phyloP scores from a whole-genome alignment of 495 filamentous ascomycete species.

The Penicillium waksmanii region DNA sequence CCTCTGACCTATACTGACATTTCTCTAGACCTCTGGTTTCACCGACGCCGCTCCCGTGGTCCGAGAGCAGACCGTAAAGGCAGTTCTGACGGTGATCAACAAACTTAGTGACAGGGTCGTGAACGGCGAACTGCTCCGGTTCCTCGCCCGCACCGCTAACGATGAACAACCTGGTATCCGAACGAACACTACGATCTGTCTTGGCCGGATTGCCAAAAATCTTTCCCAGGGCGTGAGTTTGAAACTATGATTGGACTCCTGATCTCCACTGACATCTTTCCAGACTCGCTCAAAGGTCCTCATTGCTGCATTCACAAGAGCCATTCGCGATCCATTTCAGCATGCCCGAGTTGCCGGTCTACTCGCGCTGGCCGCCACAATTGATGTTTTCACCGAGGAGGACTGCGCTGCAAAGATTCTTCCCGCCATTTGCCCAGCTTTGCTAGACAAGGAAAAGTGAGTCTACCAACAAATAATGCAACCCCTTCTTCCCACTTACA shows the following conservation, averaged over 20 bases:
- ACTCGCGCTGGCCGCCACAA: slow-evolving; percentile 80
- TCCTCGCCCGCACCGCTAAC: slow-evolving; percentile 94
- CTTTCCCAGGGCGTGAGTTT: slow-evolving; percentile 67
- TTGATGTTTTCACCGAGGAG: slow-evolving; percentile 84
- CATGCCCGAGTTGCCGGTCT: slow-evolving; percentile 90
- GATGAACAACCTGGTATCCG: slow-evolving; percentile 97
- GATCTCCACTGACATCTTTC: slow-evolving; percentile 21
- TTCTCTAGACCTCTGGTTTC: slow-evolving; percentile 77
- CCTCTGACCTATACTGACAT: slow-evolving; percentile 17
- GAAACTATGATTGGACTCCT: not conserved
- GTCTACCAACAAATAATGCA: slow-evolving; percentile 9
- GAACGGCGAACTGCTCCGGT: slow-evolving; percentile 89
- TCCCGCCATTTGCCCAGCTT: slow-evolving; percentile 77
- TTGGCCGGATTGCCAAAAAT: slow-evolving; percentile 93
- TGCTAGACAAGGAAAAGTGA: slow-evolving; percentile 87
- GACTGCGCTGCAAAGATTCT: slow-evolving; percentile 85
- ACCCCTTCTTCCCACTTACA: not conserved
- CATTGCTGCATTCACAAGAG: slow-evolving; percentile 84
- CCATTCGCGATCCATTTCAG: slow-evolving; percentile 89
- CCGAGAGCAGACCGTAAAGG: slow-evolving; percentile 93
- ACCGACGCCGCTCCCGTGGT: slow-evolving; percentile 89
- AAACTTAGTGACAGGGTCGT: slow-evolving; percentile 92
- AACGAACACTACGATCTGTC: slow-evolving; percentile 96
- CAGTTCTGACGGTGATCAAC: slow-evolving; percentile 78
- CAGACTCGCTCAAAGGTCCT: slow-evolving; percentile 84